Conservation (phyloP, 129 eudicot genomes). For the Chrysanthemum lavandulifolium region DNA sequence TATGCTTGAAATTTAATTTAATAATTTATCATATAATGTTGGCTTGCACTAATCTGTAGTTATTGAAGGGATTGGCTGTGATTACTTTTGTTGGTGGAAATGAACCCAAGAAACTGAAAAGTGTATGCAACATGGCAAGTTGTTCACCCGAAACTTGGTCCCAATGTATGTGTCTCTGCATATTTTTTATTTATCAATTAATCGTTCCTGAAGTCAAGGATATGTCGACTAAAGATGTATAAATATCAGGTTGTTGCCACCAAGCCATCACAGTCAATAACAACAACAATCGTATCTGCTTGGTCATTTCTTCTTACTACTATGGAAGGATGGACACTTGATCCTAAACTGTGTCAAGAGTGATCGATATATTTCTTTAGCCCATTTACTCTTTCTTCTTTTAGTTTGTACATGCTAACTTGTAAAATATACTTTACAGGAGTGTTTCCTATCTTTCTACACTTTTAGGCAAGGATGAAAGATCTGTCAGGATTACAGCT, state of each 20-base stretch:
- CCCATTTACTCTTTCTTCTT: not conserved
- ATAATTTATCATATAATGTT: no score
- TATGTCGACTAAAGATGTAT: no score
- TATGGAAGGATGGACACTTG: conserved; percentile 49
- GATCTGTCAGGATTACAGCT: no score
- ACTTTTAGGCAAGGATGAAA: no score
- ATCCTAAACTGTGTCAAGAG: conserved; percentile 76
- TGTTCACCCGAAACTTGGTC: conserved; percentile 78
- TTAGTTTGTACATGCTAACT: not conserved
- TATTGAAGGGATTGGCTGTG: conserved; percentile 72
- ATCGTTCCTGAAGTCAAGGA: not conserved
- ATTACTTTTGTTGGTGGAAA: conserved; percentile 84
- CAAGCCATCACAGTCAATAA: conserved; percentile 61
- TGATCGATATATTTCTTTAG: conserved; percentile 27
- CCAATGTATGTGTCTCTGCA: conserved; percentile 55
- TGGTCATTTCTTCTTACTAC: conserved; percentile 90
- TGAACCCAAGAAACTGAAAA: conserved; percentile 64
- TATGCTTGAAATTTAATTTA: no score
- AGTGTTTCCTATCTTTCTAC: no score
- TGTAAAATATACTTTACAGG: not conserved
- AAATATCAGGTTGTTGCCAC: conserved; percentile 60
- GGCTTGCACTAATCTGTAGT: conserved; percentile 30
- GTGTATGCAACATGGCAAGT: conserved; percentile 94
- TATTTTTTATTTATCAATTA: not conserved
- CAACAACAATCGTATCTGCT: conserved; percentile 65